These are phyloP conservation scores for Skeletonema menzelii DNA, from an alignment of 108 stramenopile species.

Conservation along the genomic window DNA sequence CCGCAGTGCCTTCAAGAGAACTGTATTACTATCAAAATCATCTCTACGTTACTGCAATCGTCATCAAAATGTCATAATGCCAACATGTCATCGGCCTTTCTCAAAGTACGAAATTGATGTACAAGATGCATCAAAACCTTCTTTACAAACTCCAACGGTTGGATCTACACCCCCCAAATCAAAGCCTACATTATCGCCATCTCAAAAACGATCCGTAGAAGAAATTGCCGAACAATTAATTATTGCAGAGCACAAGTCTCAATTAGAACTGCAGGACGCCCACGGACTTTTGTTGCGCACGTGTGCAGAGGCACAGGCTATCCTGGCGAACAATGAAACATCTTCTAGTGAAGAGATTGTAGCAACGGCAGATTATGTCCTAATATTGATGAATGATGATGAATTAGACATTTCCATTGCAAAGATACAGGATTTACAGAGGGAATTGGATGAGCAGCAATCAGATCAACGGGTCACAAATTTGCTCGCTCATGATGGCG, in stretches of 20 bases:
- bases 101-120: background rate
- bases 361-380: conserved; percentile 29
- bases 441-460: background rate
- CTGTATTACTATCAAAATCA: background rate
- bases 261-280: background rate
- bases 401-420: conserved; percentile 22
- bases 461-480: background rate
- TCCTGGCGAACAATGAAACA: background rate
- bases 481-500: background rate
- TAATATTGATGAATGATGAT: conserved; percentile 18
- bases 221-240: background rate
- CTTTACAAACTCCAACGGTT: background rate
- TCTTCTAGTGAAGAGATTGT: conserved; percentile 16
- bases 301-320: background rate
- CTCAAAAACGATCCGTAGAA: background rate
- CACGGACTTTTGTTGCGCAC: background rate
- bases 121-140: background rate
- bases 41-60: background rate
- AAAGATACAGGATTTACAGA: conserved; percentile 14
- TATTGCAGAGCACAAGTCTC: background rate
- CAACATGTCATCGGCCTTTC: background rate
- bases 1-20: background rate
- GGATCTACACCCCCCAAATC: background rate
- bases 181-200: background rate
- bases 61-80: background rate